Evolutionary conservation across 1,284 basidiomycete genomes (phyloP).

Genomic region (Leccinum huronense): DNA sequence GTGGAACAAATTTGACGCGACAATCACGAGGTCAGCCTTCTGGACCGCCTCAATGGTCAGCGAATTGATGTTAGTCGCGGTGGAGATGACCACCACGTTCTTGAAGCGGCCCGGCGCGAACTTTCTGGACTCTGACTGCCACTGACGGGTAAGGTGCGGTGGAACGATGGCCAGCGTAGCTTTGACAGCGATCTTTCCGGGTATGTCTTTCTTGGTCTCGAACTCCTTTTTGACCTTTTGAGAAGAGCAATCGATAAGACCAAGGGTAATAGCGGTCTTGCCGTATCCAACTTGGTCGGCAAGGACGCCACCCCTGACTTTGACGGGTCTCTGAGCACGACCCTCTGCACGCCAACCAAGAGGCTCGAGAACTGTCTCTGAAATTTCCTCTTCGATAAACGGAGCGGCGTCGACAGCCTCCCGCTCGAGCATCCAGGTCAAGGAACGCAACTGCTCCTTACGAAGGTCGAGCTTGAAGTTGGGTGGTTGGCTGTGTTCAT

Average conservation of each 20-base stretch:
- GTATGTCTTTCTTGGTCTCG: conserved; percentile 48
- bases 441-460: conserved; percentile 84
- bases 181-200: conserved; percentile 71
- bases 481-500: conserved; percentile 74
- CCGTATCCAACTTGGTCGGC: conserved; percentile 97
- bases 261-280: conserved; percentile 94
- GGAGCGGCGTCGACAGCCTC: conserved; percentile 66
- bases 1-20: conserved; percentile 85
- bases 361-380: conserved; percentile 82
- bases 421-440: conserved; percentile 90
- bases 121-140: conserved; percentile 84
- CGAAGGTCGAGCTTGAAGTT: conserved; percentile 74
- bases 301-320: conserved; percentile 85
- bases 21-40: conserved; percentile 85
- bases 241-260: conserved; percentile 72
- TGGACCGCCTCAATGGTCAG: conserved; percentile 75
- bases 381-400: conserved; percentile 93
- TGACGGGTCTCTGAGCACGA: conserved; percentile 75
- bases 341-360: conserved; percentile 94
- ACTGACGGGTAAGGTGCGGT: conserved; percentile 86
- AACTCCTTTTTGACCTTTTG: conserved; percentile 60
- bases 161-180: conserved; percentile 88
- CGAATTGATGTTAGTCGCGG: conserved; percentile 70
- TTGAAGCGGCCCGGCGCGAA: conserved; percentile 72
- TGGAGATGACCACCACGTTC: conserved; percentile 66